Conservation (phyloP, 768 basidiomycete species). For the Rhodotorula toruloides region DNA sequence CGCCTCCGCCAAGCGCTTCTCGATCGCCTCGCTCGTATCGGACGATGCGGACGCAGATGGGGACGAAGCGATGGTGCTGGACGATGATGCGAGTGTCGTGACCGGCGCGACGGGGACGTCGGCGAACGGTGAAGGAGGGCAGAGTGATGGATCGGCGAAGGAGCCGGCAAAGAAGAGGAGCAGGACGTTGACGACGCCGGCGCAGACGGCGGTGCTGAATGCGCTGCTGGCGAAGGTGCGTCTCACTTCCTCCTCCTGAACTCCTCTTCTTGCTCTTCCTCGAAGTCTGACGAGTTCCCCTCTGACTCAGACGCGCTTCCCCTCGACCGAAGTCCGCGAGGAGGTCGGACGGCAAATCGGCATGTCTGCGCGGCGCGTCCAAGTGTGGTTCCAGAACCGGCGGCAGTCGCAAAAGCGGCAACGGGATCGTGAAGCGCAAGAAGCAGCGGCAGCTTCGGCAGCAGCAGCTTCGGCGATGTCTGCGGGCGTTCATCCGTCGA, state of each 20-base stretch:
- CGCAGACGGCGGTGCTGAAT: slow-evolving; percentile 81
- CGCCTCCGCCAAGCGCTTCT: not conserved
- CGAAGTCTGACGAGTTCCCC: too few relatives aligned
- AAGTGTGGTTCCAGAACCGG: slow-evolving; percentile 49
- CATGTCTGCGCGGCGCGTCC: slow-evolving; percentile 82
- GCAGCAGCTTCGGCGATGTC: not conserved
- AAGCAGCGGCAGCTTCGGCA: not conserved
- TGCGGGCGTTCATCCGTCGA: not conserved
- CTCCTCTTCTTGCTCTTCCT: too few relatives aligned
- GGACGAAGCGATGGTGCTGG: slow-evolving; percentile 13
- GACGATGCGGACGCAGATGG: not conserved
- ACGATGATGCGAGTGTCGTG: slow-evolving; percentile 12
- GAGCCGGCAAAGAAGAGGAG: slow-evolving; percentile 53
- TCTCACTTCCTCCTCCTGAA: slow-evolving; percentile 1
- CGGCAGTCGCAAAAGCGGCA: slow-evolving; percentile 38
- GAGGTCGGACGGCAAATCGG: slow-evolving; percentile 81
- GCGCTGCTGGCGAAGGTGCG: slow-evolving; percentile 76
- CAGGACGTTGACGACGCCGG: slow-evolving; percentile 75
- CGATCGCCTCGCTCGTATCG: not conserved
- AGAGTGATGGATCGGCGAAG: not conserved
- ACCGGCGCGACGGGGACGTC: slow-evolving; percentile 9
- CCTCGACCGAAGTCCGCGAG: slow-evolving; percentile 78
- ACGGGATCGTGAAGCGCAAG: slow-evolving; percentile 34
- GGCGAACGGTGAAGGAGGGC: not conserved
- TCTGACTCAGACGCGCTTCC: slow-evolving; percentile 88